Evolutionary conservation across 1,284 basidiomycete genomes (phyloP).

Genomic region (Microbotryum saponariae): DNA sequence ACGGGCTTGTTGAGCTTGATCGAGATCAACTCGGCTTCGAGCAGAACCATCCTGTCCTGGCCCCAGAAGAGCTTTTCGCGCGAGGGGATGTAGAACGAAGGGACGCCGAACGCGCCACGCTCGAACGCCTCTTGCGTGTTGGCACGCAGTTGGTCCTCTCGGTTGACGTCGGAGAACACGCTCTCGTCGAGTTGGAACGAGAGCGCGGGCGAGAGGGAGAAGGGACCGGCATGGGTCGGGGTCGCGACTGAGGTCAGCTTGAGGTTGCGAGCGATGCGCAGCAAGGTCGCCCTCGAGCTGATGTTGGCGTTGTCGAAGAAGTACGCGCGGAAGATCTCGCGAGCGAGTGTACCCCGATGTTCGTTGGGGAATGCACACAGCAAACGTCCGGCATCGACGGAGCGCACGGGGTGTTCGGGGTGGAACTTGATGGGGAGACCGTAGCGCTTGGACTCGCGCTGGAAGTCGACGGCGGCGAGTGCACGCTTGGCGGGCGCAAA

Average conservation of each 20-base stretch:
- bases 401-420: conserved; percentile 5
- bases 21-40: conserved; percentile 9
- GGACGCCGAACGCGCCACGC: conserved; percentile 12
- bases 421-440: conserved; percentile 7
- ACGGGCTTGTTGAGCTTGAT: conserved; percentile 5
- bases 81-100: conserved; percentile 4
- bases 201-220: background rate
- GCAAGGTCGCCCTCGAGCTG: background rate
- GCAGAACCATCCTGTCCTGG: conserved; percentile 7
- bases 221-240: conserved; percentile 7
- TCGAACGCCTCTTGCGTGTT: conserved; percentile 13
- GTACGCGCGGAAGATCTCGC: conserved; percentile 8
- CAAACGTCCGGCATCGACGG: conserved; percentile 6
- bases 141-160: background rate
- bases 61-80: conserved; percentile 8
- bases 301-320: conserved; percentile 7
- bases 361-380: conserved; percentile 8
- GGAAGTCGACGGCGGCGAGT: conserved; percentile 3
- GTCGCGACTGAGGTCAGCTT: conserved; percentile 1
- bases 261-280: conserved; percentile 7
- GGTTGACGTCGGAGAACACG: conserved; percentile 3
- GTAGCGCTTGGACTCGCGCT: conserved; percentile 7
- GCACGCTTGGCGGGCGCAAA: background rate
- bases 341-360: conserved; percentile 1
- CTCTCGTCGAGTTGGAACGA: conserved; percentile 6